These are phyloP conservation scores for Protomyces inundatus DNA, from an alignment of 1,139 yeast species.

Conservation along the genomic window DNA sequence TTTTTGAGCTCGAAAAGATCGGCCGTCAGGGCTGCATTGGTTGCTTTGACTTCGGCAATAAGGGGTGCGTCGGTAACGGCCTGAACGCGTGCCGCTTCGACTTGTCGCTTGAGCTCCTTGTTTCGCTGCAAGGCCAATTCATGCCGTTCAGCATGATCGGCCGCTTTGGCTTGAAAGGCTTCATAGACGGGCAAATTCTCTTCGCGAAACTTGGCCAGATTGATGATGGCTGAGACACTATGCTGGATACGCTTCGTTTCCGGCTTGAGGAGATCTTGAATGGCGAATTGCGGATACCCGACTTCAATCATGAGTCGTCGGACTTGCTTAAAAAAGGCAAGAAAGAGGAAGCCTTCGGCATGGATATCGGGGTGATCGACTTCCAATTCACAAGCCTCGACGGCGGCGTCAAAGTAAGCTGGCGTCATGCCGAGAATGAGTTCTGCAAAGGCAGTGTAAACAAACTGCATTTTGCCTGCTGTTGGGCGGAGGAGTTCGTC, in stretches of 20 bases:
- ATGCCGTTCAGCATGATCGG: constrained; percentile 35
- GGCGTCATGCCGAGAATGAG: constrained; percentile 60
- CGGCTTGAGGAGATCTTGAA: constrained; percentile 66
- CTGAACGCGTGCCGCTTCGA: constrained; percentile 36
- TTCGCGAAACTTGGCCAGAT: constrained; percentile 79
- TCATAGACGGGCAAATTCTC: constrained; percentile 68
- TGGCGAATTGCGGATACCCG: constrained; percentile 71
- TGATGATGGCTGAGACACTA: constrained; percentile 74
- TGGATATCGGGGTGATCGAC: constrained; percentile 26
- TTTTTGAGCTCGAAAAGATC: constrained; percentile 60
- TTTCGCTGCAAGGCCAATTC: constrained; percentile 19
- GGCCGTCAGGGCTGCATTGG: constrained; percentile 56
- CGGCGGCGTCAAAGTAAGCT: constrained; percentile 42
- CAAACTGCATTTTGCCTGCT: constrained; percentile 54
- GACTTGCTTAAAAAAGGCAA: constrained; percentile 27
- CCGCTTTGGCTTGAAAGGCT: constrained; percentile 53
- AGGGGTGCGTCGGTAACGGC: constrained; percentile 34
- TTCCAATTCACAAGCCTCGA: constrained; percentile 32
- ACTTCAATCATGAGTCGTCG: constrained; percentile 43
- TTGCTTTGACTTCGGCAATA: constrained; percentile 49
- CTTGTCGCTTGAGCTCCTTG: constrained; percentile 33
- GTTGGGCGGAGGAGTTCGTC: constrained; percentile 64
- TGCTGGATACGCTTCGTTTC: constrained; percentile 61
- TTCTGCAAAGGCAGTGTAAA: constrained; percentile 68
- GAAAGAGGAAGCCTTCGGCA: constrained; percentile 24